These are phyloP conservation scores for Corchorus olitorius DNA, from an alignment of 345 rosid genomes.

Conservation along the genomic window DNA sequence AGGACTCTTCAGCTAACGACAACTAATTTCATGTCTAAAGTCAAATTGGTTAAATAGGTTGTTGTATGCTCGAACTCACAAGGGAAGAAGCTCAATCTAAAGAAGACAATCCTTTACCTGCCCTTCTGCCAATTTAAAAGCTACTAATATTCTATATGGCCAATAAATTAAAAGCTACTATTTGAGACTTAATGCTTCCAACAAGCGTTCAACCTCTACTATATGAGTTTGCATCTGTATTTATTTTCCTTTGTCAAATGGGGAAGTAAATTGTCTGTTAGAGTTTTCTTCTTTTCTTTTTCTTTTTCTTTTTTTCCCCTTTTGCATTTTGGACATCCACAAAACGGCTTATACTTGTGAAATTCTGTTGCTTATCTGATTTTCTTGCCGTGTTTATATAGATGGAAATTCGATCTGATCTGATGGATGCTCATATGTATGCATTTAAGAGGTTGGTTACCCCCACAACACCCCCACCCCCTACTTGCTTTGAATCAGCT, in stretches of 20 bases:
- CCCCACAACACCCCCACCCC: conserved; percentile 17
- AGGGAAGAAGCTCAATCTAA: neutral
- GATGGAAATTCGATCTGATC: conserved; percentile 96
- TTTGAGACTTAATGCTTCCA: neutral
- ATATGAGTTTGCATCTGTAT: neutral
- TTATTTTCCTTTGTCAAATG: conserved; percentile 9
- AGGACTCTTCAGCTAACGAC: neutral
- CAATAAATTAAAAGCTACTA: neutral
- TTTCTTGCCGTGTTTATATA: conserved; percentile 36
- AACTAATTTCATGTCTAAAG: neutral
- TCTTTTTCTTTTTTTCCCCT: neutral
- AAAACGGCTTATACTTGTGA: conserved; percentile 4
- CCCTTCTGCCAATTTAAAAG: neutral
- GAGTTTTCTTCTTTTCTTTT: too few relatives aligned
- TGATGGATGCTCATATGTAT: conserved; percentile 95
- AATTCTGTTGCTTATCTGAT: conserved; percentile 21
- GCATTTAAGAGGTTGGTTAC: conserved; percentile 86
- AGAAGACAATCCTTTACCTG: neutral
- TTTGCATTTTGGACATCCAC: neutral
- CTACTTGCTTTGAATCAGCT: neutral
- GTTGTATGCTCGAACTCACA: neutral
- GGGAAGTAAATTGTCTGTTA: neutral
- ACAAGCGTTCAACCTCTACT: neutral
- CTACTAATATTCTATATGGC: neutral
- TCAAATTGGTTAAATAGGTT: neutral